Percentiles rank a stretch among this genome's conserved stretches.
Evolutionary conservation across 2,329 filamentous ascomycete species (phyloP).

Genomic region (Lachnellula occidentalis): DNA sequence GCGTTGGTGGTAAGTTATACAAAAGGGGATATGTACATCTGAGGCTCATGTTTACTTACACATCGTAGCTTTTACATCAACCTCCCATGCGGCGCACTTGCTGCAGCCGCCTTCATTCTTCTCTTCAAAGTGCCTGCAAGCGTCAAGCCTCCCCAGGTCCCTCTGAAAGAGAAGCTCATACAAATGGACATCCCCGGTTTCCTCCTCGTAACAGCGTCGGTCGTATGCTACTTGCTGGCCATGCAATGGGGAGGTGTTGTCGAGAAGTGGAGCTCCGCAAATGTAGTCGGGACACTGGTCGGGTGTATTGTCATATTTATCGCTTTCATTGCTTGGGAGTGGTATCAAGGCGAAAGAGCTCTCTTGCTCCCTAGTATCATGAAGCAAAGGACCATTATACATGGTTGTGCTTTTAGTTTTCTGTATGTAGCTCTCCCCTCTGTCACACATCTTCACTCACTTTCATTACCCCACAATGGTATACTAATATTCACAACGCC

Average conservation of each 20-base stretch:
- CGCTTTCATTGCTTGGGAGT: slow-evolving; percentile 33
- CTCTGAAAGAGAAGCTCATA: slow-evolving; percentile 37
- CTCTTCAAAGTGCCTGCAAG: slow-evolving; percentile 36
- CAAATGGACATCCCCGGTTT: slow-evolving; percentile 42
- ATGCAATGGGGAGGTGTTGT: slow-evolving; percentile 39
- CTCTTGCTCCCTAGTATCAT: background rate
- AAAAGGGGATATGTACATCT: too few relatives aligned
- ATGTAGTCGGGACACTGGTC: slow-evolving; percentile 37
- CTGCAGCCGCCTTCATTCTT: slow-evolving; percentile 21
- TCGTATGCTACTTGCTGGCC: slow-evolving; percentile 38
- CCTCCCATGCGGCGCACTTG: slow-evolving; percentile 38
- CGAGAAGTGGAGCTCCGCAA: slow-evolving; percentile 36
- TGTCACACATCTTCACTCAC: background rate
- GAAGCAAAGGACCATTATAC: background rate
- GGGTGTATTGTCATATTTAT: slow-evolving; percentile 24
- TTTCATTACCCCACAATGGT: background rate
- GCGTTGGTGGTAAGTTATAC: slow-evolving; percentile 32
- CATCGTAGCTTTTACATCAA: slow-evolving; percentile 46
- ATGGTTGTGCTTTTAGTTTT: background rate
- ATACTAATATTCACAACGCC: background rate
- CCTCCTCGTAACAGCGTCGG: slow-evolving; percentile 38
- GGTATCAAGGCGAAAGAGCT: slow-evolving; percentile 34
- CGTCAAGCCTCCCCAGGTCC: slow-evolving; percentile 22
- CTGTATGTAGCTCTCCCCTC: background rate
- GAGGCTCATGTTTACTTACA: background rate